A percentile compares a stretch with the other conserved stretches of the same genome.
These are phyloP conservation scores for Guillardia theta DNA, from an alignment of 78 protist genomes.

Conservation along the genomic window DNA sequence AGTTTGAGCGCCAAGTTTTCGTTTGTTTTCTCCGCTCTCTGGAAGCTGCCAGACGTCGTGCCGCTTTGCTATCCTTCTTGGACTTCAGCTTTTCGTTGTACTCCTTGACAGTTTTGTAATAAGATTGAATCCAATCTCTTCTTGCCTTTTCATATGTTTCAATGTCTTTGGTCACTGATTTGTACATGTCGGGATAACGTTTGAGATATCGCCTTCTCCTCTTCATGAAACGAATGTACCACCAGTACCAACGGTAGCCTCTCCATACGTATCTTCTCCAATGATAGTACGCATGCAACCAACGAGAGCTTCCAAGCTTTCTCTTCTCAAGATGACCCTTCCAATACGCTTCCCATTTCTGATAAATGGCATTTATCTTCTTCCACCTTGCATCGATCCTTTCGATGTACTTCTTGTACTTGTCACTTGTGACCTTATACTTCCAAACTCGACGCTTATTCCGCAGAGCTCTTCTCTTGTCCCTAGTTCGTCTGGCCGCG, in stretches of 20 bases:
- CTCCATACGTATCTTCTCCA: neutral
- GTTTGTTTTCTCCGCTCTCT: too few species aligned
- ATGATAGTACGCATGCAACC: neutral
- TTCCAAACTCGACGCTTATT: neutral
- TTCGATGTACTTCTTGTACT: neutral
- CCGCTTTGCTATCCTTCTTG: too few species aligned
- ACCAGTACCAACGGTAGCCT: neutral
- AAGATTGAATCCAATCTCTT: too few species aligned
- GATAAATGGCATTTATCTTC: neutral
- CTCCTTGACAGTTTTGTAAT: too few species aligned
- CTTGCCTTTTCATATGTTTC: too few species aligned
- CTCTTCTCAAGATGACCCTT: neutral
- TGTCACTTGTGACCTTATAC: neutral
- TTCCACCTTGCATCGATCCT: neutral
- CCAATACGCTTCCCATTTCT: neutral
- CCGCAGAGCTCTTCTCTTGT: neutral
- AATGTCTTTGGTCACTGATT: neutral
- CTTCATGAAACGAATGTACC: neutral
- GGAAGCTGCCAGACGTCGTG: too few species aligned
- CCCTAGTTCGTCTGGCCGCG: neutral
- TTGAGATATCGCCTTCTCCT: neutral
- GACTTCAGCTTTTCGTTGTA: too few species aligned
- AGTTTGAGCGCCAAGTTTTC: too few species aligned
- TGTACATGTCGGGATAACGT: neutral
- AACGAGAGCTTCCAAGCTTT: neutral